Conservation (phyloP, 371 early-diverging fungal genomes). For the Circinella minor region DNA sequence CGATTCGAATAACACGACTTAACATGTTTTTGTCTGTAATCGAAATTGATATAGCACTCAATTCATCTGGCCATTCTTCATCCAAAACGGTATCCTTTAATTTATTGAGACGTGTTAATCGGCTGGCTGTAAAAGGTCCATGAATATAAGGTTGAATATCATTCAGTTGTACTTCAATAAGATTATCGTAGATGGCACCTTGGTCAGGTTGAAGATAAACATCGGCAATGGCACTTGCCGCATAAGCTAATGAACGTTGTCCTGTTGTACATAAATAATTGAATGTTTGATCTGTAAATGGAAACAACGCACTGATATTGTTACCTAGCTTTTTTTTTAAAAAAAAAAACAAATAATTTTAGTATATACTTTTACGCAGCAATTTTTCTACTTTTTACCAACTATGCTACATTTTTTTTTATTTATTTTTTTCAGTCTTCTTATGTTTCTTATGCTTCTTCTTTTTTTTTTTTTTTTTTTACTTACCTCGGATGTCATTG, state of each 20-base stretch:
- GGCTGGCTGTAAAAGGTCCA: constrained; percentile 96
- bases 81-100: constrained; percentile 79
- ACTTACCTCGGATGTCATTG: constrained; percentile 91
- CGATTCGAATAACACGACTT: constrained; percentile 88
- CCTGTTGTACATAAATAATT: constrained; percentile 87
- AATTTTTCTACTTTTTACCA: not conserved
- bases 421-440: too few relatives aligned
- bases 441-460: too few relatives aligned
- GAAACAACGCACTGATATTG: constrained; percentile 95
- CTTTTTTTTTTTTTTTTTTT: too few relatives aligned
- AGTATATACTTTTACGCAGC: too few relatives aligned
- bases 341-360: too few relatives aligned
- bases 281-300: constrained; percentile 86
- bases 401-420: not conserved
- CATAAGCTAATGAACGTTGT: constrained; percentile 75
- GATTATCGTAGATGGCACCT: constrained; percentile 87
- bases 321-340: constrained; percentile 61
- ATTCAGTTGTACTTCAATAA: constrained; percentile 90
- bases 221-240: constrained; percentile 63
- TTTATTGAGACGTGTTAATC: constrained; percentile 88
- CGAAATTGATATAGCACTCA: constrained; percentile 84
- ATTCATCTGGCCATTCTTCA: constrained; percentile 84
- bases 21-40: constrained; percentile 96
- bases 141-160: constrained; percentile 93
- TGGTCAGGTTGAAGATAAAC: constrained; percentile 87